These are phyloP conservation scores for Fusarium sp. DNA, from an alignment of 2,329 filamentous ascomycete species.

Conservation along the genomic window DNA sequence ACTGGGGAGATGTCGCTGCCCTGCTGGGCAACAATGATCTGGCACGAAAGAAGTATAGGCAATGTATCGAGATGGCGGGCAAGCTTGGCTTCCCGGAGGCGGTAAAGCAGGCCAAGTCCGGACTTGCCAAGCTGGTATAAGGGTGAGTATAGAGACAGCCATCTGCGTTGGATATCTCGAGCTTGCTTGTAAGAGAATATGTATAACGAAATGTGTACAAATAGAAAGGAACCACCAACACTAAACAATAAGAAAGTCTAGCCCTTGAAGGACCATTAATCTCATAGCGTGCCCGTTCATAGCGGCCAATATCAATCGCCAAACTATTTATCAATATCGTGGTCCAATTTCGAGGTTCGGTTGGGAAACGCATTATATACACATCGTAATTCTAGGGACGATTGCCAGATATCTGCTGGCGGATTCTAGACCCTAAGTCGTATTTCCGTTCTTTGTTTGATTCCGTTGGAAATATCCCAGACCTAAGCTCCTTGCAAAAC, in stretches of 20 bases:
- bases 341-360: not conserved
- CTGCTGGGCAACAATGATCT: conserved; percentile 77
- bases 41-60: conserved; percentile 77
- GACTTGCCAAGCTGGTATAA: conserved; percentile 58
- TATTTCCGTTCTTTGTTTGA: conserved; percentile 17
- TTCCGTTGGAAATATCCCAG: conserved; percentile 36
- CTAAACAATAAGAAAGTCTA: not conserved
- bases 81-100: conserved; percentile 68
- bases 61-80: conserved; percentile 75
- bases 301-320: not conserved
- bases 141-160: not conserved
- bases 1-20: conserved; percentile 86
- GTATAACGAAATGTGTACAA: conserved; percentile 26
- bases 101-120: conserved; percentile 66
- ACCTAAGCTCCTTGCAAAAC: conserved; percentile 41
- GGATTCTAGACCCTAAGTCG: conserved; percentile 19
- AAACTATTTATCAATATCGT: not conserved
- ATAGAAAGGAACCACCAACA: conserved; percentile 10
- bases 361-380: conserved; percentile 3
- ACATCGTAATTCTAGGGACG: conserved; percentile 16
- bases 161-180: not conserved
- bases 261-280: not conserved
- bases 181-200: not conserved
- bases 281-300: not conserved
- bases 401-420: conserved; percentile 6